Base-by-base conservation (phyloP, 228 moss, liverwort and hornwort species). In the Sphagnum fallax region DNA sequence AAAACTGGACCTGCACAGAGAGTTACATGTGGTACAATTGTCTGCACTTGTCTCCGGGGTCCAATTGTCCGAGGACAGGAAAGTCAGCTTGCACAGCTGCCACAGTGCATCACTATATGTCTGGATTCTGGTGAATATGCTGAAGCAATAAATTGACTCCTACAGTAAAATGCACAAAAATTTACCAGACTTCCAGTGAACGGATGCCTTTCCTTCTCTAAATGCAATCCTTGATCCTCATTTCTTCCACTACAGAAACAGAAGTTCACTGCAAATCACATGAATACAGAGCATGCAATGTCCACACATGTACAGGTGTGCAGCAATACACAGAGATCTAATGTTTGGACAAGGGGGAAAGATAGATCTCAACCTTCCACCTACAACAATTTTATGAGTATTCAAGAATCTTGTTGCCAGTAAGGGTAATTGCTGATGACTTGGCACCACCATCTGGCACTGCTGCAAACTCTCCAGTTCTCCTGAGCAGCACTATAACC, bases 361-460 rank as follows among this genome's bases (percentile, higher is more conserved):
- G 32, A 32, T 32, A 32, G 32, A 32, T 32, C 51, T 63, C 64
- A 64, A 95, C 95, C 95, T 92, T 84, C 88, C 81, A 67, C 74
- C 84, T 77, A 82, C 89, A 67, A 87, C 79, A 61, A 80, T 79
- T 85, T 87, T 97, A 67, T 85, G 91, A 5, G 83, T 79, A 69
- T 93, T 32, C 97, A 53, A 97, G 84, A 52, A 93, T 78, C 66
- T 97, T 91, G 70, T 90, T 91, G 69, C 97, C 93, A 69, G 80
- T 88, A 77, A 85, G 76, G 18, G 93, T 72, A 48, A 97, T 82
- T 51, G 91, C 93, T 50, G 91, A 83, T 70, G 89, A 90, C 70
- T 91, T 93, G 51, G 97, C 87, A 69, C 93, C 90, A 48, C 97
- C 97, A 75, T 97, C 97, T n/a, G 93, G 70, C 11, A 91, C 97